These are phyloP conservation scores for Mycosphaerella sp. DNA, from an alignment of 2,329 filamentous ascomycete species.

Conservation along the genomic window DNA sequence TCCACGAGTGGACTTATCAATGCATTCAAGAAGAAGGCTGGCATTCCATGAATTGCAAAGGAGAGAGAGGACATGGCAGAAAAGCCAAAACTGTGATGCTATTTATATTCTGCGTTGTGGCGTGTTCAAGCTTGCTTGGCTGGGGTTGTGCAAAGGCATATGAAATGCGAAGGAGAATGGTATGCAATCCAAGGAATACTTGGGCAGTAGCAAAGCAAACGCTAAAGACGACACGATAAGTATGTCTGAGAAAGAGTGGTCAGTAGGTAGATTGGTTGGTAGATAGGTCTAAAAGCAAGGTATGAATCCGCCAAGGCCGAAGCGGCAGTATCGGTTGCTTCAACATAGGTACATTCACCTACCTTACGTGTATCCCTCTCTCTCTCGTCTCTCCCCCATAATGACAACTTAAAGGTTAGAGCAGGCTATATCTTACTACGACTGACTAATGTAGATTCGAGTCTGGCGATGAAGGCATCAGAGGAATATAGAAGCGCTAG, in stretches of 20 bases:
- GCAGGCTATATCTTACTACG: no score
- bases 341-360: no score
- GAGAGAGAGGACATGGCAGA: neutral
- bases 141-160: slow-evolving; percentile 3
- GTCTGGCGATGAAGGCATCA: no score
- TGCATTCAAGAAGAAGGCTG: slow-evolving; percentile 77
- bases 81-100: slow-evolving; percentile 10
- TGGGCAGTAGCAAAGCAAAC: neutral
- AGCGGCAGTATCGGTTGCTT: no score
- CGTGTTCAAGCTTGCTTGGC: slow-evolving; percentile 7
- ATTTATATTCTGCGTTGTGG: neutral
- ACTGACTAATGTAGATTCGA: no score
- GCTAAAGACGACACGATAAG: slow-evolving; percentile 9
- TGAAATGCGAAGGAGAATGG: slow-evolving; percentile 1
- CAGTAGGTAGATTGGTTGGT: no score
- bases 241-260: neutral
- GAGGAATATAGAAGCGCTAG: no score
- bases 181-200: slow-evolving; percentile 3
- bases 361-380: no score
- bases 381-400: no score
- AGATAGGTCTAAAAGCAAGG: no score
- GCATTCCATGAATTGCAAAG: slow-evolving; percentile 19
- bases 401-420: no score
- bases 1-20: slow-evolving; percentile 85
- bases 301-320: no score